Evolutionary conservation across 148 eudicot species (phyloP), one percentile per base, ranked within the genome.

Genomic region (Talinum fruticosum): DNA sequence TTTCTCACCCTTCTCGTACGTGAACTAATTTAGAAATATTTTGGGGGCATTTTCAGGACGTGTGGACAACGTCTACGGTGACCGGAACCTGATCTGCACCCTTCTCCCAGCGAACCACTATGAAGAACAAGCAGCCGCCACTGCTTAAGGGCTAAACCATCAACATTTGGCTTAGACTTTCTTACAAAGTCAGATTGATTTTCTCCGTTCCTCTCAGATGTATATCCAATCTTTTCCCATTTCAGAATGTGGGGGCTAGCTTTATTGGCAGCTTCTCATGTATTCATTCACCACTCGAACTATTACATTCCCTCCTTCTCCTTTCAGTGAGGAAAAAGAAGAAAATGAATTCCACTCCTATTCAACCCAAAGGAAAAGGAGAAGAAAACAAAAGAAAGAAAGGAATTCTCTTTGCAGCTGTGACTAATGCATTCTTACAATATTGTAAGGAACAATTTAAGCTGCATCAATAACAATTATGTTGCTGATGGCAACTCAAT

Each of bases 1-100:
- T 41, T 8, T 41, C 47, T 41, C 47, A 6, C 47, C 47, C 47
- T 41, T 2, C 12, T 41, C 47, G 12, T 41, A 10, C 7, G 13
- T 69, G 8, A 28, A n/a, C 36, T 68, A 26, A 69, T 6, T 45
- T 28, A 35, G 30, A 41, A 44, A 38, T 44, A 26, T 69, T 36
- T 30, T 21, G 10, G 54, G 71, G 45, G 35, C 41, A 32, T 4
- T 79, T 73, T 75, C 88, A 96, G 99, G 88, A 18, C 97, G 97
- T 64, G 93, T 96, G 6, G 97, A 96, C 87, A 96, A 96, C 72
- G 99, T 96, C 66, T 96, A 96, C 45, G 99, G 99, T 26, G 99
- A 96, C 79, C 91, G 99, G 66, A 96, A 96, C 90, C 91, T 96
- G 77, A 49, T 90, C 82, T 96, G 99, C 90, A 93, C 97, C 59